These are phyloP conservation scores for Penicillium dipodomyicola DNA, from an alignment of 495 filamentous ascomycete species.

Conservation along the genomic window DNA sequence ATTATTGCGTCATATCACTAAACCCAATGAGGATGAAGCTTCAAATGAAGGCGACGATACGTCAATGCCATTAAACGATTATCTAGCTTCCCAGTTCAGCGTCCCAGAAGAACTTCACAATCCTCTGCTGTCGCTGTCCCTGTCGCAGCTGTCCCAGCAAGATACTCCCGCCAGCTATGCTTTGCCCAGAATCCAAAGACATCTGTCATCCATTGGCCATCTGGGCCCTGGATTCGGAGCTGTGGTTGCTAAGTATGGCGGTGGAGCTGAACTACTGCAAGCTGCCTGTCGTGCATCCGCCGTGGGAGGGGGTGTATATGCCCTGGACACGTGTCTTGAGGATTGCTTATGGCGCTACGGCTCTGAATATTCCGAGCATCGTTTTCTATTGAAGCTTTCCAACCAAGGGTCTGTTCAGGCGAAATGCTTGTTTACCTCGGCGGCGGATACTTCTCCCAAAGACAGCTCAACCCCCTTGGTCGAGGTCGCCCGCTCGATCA, in stretches of 20 bases:
- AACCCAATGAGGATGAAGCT: conserved; percentile 31
- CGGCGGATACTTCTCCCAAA: conserved; percentile 38
- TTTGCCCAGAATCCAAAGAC: conserved; percentile 67
- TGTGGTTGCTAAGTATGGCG: conserved; percentile 88
- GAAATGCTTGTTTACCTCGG: conserved; percentile 52
- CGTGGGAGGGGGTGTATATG: conserved; percentile 88
- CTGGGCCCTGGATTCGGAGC: conserved; percentile 85
- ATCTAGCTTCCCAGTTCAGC: conserved; percentile 69
- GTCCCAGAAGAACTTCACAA: conserved; percentile 66
- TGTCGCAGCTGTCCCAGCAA: conserved; percentile 58
- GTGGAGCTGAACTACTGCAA: conserved; percentile 86
- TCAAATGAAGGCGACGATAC: conserved; percentile 29
- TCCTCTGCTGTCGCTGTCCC: conserved; percentile 74
- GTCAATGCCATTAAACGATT: conserved; percentile 56
- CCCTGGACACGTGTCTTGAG: conserved; percentile 67
- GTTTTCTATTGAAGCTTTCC: conserved; percentile 52
- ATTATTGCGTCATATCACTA: conserved; percentile 66
- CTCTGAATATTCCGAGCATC: conserved; percentile 15
- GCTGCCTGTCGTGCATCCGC: conserved; percentile 89
- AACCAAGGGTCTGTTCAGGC: conserved; percentile 60
- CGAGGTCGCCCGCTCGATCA: conserved; percentile 49
- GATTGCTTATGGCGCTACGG: conserved; percentile 20
- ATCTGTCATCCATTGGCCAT: conserved; percentile 81
- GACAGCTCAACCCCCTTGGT: conserved; percentile 16
- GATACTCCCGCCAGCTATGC: conserved; percentile 64